Conservation (phyloP, 225 moss, liverwort and hornwort species). For the Straminergon stramineum region DNA sequence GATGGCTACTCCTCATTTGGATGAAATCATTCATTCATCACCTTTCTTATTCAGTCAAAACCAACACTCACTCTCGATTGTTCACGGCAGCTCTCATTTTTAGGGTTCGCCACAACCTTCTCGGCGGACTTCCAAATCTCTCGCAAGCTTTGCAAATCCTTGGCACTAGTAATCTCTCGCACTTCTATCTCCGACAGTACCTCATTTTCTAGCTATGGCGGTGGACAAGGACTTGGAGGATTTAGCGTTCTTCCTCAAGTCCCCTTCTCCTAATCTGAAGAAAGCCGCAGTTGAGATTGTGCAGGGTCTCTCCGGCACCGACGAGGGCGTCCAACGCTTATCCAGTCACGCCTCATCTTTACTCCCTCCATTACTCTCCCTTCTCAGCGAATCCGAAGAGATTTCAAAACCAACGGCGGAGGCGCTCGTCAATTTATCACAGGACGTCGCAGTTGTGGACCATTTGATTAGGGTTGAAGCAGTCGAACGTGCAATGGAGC, state of each 20-base stretch:
- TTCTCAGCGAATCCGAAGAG: slow-evolving; percentile 46
- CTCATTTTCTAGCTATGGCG: slow-evolving; percentile 14
- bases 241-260: slow-evolving; percentile 59
- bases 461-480: slow-evolving; percentile 38
- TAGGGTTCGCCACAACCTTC: background rate
- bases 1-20: background rate
- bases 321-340: slow-evolving; percentile 64
- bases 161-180: no score
- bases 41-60: background rate
- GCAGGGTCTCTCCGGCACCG: slow-evolving; percentile 79
- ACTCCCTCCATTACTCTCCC: slow-evolving; percentile 49
- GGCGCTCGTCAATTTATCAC: slow-evolving; percentile 83
- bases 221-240: slow-evolving; percentile 65
- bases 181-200: no score
- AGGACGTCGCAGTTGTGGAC: slow-evolving; percentile 43
- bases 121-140: no score
- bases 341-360: slow-evolving; percentile 33
- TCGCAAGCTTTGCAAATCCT: background rate
- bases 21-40: background rate
- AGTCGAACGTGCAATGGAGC: slow-evolving; percentile 66
- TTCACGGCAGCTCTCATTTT: background rate
- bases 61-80: background rate
- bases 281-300: slow-evolving; percentile 86
- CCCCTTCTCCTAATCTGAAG: slow-evolving; percentile 70
- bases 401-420: slow-evolving; percentile 64